Percentiles rank a stretch among this genome's conserved stretches.
Evolutionary conservation across 2,329 filamentous ascomycete species (phyloP).

Genomic region (Fusarium sp.): DNA sequence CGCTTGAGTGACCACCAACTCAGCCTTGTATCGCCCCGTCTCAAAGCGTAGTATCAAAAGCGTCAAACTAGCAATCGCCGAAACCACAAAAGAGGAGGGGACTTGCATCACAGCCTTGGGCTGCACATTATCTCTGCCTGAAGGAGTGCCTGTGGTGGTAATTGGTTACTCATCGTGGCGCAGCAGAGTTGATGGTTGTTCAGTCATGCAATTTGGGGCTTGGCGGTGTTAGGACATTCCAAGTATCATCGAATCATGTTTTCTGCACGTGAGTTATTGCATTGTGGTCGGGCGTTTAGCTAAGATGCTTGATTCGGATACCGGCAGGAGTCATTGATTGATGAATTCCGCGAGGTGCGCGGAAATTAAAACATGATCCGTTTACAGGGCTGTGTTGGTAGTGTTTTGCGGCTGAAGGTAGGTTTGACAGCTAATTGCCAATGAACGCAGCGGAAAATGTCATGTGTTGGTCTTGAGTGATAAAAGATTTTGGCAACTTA

Average conservation of each 20-base stretch:
- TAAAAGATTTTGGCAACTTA: neutral
- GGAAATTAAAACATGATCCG: constrained; percentile 2
- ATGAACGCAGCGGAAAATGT: neutral
- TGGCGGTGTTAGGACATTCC: constrained; percentile 19
- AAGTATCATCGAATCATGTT: neutral
- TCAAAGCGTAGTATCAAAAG: neutral
- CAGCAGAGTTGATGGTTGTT: neutral
- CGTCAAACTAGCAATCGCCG: constrained; percentile 9
- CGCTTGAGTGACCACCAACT: neutral
- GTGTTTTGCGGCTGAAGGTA: neutral
- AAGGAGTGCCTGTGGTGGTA: neutral
- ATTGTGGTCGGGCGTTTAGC: constrained; percentile 17
- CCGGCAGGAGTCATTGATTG: constrained; percentile 7
- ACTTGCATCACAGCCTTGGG: constrained; percentile 5
- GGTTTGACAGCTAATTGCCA: neutral
- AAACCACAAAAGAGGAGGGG: neutral
- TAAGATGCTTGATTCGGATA: constrained; percentile 22
- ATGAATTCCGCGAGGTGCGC: neutral
- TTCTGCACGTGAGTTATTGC: neutral
- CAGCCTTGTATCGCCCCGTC: constrained; percentile 21
- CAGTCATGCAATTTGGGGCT: constrained; percentile 17
- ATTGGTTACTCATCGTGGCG: constrained; percentile 16
- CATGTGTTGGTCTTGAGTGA: neutral
- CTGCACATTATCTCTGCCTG: constrained; percentile 12
- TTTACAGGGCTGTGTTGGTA: constrained; percentile 12